These are phyloP conservation scores for Collybia sordida DNA, from an alignment of 768 basidiomycete genomes.

Conservation along the genomic window DNA sequence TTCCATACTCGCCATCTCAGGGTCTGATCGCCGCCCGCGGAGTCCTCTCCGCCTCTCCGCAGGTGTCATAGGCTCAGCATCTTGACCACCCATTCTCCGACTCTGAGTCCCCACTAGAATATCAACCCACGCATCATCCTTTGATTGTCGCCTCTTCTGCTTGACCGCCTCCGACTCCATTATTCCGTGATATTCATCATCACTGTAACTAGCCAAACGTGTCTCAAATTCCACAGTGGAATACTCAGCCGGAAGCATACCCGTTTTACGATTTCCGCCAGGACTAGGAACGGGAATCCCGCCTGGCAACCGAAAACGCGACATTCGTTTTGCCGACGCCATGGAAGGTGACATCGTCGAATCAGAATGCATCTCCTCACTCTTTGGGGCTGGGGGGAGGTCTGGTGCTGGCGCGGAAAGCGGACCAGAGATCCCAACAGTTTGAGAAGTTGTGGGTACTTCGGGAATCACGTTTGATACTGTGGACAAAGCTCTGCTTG, in stretches of 20 bases:
- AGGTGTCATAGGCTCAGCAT: constrained; percentile 35
- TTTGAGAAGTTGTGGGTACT: constrained; percentile 14
- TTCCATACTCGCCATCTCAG: constrained; percentile 72
- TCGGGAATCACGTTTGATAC: constrained; percentile 8
- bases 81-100: constrained; percentile 56
- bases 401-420: constrained; percentile 20
- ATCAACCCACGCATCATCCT: constrained; percentile 86
- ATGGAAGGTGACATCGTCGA: constrained; percentile 27
- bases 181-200: constrained; percentile 37
- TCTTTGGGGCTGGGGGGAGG: constrained; percentile 23
- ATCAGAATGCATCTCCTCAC: constrained; percentile 34
- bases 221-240: constrained; percentile 84
- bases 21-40: constrained; percentile 41
- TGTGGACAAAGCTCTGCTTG: not conserved
- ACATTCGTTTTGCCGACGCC: constrained; percentile 36
- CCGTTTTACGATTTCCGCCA: constrained; percentile 44
- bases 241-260: constrained; percentile 70
- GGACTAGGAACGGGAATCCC: constrained; percentile 56
- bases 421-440: constrained; percentile 17
- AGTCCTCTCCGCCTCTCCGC: constrained; percentile 30
- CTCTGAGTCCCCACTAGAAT: constrained; percentile 67
- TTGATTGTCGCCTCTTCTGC: constrained; percentile 47
- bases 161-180: constrained; percentile 41
- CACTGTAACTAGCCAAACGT: constrained; percentile 65
- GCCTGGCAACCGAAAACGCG: constrained; percentile 59